Base-by-base conservation (phyloP, 2,329 filamentous ascomycete species). In the Pseudogymnoascus sp. region DNA sequence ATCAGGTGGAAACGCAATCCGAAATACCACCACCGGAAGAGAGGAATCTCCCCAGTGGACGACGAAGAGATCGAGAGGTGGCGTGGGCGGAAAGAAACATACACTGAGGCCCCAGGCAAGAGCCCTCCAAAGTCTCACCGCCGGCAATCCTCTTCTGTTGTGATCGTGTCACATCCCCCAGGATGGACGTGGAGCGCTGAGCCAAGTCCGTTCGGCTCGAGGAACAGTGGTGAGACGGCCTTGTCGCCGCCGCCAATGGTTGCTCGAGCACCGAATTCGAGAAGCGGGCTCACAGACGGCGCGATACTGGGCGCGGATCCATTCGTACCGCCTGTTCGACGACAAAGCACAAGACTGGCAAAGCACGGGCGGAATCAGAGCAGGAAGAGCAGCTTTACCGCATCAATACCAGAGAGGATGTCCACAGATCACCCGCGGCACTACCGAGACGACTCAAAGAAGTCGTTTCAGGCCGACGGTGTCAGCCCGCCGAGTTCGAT, bases 31-130 rank as follows among this genome's bases (percentile, higher is more conserved):
- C 15, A 23, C 21, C 44, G 26, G 2, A 15, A 23, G 23, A 53
- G 85, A 60, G 83, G 82, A 59, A 82, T 83, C 50, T 83, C 83
- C 0, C 85, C 85, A 11, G 86, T 88, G 64, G 80, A 82, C 66
- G 85, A 88, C 68, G 84, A 87, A 65, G 85, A 88, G 71, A 88
- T 88, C 64, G 83, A 83, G 67, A 85, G 83, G 3, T 88, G 85
- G 85, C 40, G 75, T 72, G 67, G 76, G 1, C 44, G 44, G 23
- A 53, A 53, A 53, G 44, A 53, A 53, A 53, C 44, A 10, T 53
- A 53, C 44, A 53, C 44, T 3, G 44, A 75, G 66, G 70, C 70
- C 29, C 63, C 60, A 35, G 69, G 68, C 31, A 63, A 65, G 31
- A 70, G 69, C 60, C 67, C 67, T n/a, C 64, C 63, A 23, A 67